Percentiles rank a stretch among this genome's conserved stretches.
These are phyloP conservation scores for fission yeast (Schizosaccharomyces pombe) DNA, from an alignment of 805 yeast genomes.

Conservation along the genomic window DNA sequence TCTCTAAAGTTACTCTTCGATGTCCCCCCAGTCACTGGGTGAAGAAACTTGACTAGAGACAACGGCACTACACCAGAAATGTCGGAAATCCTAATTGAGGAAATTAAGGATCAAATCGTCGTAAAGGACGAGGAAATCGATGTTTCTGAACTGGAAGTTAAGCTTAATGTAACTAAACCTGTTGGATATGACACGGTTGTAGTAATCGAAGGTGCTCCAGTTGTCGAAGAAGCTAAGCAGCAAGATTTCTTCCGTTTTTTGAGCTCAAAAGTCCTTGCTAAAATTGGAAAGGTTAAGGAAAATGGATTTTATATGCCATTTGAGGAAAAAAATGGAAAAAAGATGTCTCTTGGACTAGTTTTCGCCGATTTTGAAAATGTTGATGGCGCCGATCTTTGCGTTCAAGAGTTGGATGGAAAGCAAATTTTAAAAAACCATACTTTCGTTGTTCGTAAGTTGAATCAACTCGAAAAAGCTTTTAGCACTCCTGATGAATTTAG, in stretches of 20 bases:
- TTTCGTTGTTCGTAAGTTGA: conserved; percentile 60
- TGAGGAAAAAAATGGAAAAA: conserved; percentile 23
- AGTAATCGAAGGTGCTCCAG: conserved; percentile 85
- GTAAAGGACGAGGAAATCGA: conserved; percentile 29
- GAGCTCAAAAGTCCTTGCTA: conserved; percentile 42
- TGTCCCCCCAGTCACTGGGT: not conserved
- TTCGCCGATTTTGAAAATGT: conserved; percentile 60
- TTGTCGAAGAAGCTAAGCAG: conserved; percentile 74
- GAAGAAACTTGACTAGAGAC: conserved; percentile 1
- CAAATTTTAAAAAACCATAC: conserved; percentile 86
- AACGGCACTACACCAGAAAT: not conserved
- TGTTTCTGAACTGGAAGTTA: conserved; percentile 63
- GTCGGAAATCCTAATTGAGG: conserved; percentile 3
- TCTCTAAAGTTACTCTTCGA: too few species aligned
- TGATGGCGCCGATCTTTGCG: conserved; percentile 51
- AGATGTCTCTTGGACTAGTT: conserved; percentile 45
- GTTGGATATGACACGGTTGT: conserved; percentile 50
- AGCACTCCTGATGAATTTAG: conserved; percentile 50
- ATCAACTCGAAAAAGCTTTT: conserved; percentile 34
- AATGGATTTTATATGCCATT: conserved; percentile 66
- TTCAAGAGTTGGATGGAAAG: conserved; percentile 61
- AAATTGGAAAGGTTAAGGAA: conserved; percentile 44
- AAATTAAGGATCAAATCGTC: conserved; percentile 1
- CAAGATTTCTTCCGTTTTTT: conserved; percentile 68
- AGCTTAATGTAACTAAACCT: conserved; percentile 39